Percentiles rank a stretch among this genome's conserved stretches.
Conservation (phyloP, 2,329 filamentous ascomycete species). For the Aspergillus thermomutatus region DNA sequence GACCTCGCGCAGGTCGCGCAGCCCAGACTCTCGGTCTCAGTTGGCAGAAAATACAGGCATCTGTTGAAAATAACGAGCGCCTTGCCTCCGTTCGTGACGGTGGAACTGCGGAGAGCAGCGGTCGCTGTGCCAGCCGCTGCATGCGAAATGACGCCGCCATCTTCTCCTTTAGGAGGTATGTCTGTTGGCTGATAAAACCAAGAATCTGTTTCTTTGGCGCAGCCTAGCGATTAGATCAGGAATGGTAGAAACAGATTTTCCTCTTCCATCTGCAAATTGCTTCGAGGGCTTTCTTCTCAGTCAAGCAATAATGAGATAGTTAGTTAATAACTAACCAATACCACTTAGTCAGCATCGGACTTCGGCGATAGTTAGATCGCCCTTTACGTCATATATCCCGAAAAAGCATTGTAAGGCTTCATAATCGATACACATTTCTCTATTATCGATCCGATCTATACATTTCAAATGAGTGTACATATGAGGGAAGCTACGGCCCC, state of each 20-base stretch:
- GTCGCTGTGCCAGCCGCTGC: constrained; percentile 10
- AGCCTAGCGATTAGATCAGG: background rate
- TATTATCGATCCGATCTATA: background rate
- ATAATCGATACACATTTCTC: background rate
- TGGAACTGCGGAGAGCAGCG: constrained; percentile 1
- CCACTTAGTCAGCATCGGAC: constrained; percentile 3
- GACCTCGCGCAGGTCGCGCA: background rate
- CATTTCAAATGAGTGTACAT: background rate
- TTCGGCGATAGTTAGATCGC: background rate
- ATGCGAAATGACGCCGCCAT: constrained; percentile 11
- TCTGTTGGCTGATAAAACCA: background rate
- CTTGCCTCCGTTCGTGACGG: constrained; percentile 2
- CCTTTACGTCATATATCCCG: background rate
- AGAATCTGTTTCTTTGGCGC: background rate
- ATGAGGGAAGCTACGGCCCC: background rate
- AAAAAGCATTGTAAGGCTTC: background rate
- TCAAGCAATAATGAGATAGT: background rate
- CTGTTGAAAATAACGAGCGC: constrained; percentile 6
- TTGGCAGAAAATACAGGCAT: constrained; percentile 15
- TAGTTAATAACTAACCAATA: constrained; percentile 3
- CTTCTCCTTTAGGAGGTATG: background rate
- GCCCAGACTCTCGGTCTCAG: constrained; percentile 2
- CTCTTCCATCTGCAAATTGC: background rate
- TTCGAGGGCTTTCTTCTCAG: background rate
- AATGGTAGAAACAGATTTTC: background rate